Conservation (phyloP, 306 rosid species). For the Cicer pinnatifidum region DNA sequence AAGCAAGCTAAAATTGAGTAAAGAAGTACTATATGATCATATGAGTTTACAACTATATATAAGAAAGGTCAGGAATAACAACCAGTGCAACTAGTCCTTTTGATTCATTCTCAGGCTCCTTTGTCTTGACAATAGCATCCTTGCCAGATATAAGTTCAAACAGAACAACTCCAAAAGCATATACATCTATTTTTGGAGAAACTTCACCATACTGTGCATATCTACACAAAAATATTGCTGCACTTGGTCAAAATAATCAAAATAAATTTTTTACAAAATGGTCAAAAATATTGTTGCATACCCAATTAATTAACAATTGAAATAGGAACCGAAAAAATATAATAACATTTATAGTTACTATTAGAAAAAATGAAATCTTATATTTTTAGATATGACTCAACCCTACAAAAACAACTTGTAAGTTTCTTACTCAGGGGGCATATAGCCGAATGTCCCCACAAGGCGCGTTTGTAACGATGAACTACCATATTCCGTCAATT, state of each 20-base stretch:
- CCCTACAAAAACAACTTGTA: not conserved
- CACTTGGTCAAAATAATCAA: slow-evolving; percentile 27
- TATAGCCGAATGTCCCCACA: slow-evolving; percentile 82
- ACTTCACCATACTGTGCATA: slow-evolving; percentile 75
- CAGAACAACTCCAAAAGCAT: slow-evolving; percentile 80
- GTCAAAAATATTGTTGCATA: not conserved
- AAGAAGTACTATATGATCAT: not conserved
- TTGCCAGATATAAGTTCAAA: slow-evolving; percentile 68
- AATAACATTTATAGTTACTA: too few relatives aligned
- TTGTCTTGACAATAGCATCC: slow-evolving; percentile 66
- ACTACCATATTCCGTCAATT: slow-evolving; percentile 63
- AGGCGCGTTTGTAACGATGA: slow-evolving; percentile 66
- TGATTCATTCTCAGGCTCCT: slow-evolving; percentile 55
- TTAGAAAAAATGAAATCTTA: too few relatives aligned
- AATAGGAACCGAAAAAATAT: too few relatives aligned
- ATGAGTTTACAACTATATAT: slow-evolving; percentile 1
- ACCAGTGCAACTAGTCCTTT: slow-evolving; percentile 75
- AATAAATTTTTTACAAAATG: too few relatives aligned
- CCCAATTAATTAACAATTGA: not conserved
- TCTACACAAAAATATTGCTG: slow-evolving; percentile 42
- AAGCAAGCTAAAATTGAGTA: slow-evolving; percentile 28
- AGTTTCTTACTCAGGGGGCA: slow-evolving; percentile 74
- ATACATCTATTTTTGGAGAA: slow-evolving; percentile 70
- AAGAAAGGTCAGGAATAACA: slow-evolving; percentile 33
- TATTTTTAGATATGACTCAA: too few relatives aligned